phyloP scores from a whole-genome alignment of 108 stramenopile genomes.

The Seminavis robusta region DNA sequence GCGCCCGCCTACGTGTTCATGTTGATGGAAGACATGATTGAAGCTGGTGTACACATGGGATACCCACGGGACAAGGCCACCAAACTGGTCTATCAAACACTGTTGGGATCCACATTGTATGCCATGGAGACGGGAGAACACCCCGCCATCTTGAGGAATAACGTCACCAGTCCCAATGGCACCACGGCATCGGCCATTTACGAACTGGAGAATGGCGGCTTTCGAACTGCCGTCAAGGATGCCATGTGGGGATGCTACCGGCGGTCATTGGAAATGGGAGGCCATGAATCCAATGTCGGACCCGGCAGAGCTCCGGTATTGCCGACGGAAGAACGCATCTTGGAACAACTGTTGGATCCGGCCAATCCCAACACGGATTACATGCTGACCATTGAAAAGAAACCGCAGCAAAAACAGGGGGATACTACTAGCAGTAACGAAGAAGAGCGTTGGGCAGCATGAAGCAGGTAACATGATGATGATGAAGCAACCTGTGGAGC shows the following conservation, averaged over 20 bases:
- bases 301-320: slow-evolving; percentile 51
- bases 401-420: no score
- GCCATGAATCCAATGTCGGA: slow-evolving; percentile 44
- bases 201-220: slow-evolving; percentile 85
- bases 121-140: slow-evolving; percentile 79
- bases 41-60: slow-evolving; percentile 91
- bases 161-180: slow-evolving; percentile 85
- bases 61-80: slow-evolving; percentile 68
- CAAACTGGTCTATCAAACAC: slow-evolving; percentile 61
- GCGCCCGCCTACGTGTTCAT: slow-evolving; percentile 91
- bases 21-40: slow-evolving; percentile 88
- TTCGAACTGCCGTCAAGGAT: slow-evolving; percentile 78
- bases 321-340: no score
- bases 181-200: slow-evolving; percentile 90
- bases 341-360: no score
- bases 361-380: no score
- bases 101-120: slow-evolving; percentile 62
- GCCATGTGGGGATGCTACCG: slow-evolving; percentile 87
- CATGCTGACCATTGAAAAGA: no score
- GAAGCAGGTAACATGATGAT: no score
- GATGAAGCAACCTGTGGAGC: no score
- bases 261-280: slow-evolving; percentile 72
- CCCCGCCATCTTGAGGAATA: slow-evolving; percentile 74
- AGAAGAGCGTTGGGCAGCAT: no score
- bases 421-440: no score